Base-by-base conservation (phyloP, 306 rosid species). In the Pterocarpus santalinus region DNA sequence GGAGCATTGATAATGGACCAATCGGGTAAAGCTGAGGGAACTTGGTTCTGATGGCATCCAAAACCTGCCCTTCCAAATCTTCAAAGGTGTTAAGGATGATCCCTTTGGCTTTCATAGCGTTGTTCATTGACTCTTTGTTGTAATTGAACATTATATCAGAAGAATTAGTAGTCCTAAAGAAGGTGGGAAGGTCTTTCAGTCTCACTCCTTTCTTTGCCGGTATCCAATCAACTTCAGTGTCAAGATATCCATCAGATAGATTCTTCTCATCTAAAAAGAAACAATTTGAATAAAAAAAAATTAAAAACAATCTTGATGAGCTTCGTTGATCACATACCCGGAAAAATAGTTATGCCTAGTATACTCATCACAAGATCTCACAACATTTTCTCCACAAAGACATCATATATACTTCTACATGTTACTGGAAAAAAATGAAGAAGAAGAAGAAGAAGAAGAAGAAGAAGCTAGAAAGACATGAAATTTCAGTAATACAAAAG, bases 191-290 rank as follows among this genome's bases (percentile, higher is more conserved):
- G 46, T 85, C 86, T 81, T 74, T 81, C 22, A 85, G 41, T 67
- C 73, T 78, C 16, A 35, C 49, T 11, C 86, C 88, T 77, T 14
- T 81, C 88, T 73, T 73, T 65, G 79, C 81, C 52, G 86, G 65
- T 55, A 77, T 85, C 88, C 88, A 85, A 61, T 85, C 86, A 58
- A 85, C 64, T 60, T 72, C 70, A 66, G 81, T 78, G 8, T 85
- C 83, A 43, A 85, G 65, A 77, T 66, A 85, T 15, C 83, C 83
- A 62, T 81, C 76, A 32, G 0, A 17, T 5, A 81, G 60, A 77
- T 77, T 55, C 75, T 76, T 81, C 73, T 81, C 86, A 66, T 81
- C 86, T 83, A 4, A 69, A 62, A 13, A 52, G 12, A 33, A 52
- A 65, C 16, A 70, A 70, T 8, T 52, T 15, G 2, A 58, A 5